These are phyloP conservation scores for Penicillium thymicola DNA, from an alignment of 2,329 filamentous ascomycete genomes.

Conservation along the genomic window DNA sequence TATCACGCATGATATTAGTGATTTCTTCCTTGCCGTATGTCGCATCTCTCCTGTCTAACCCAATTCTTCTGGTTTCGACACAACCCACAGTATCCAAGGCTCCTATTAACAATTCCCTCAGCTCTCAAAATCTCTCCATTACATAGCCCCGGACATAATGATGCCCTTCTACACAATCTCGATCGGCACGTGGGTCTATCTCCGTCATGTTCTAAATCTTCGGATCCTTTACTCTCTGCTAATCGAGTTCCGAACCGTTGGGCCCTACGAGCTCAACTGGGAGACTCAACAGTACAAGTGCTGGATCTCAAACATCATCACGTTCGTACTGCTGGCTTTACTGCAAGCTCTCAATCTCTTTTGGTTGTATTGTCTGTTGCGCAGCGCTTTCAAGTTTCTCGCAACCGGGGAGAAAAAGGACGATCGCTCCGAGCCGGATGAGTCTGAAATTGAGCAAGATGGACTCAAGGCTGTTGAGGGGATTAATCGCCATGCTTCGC, in stretches of 20 bases:
- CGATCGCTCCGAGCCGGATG: slow-evolving; percentile 45
- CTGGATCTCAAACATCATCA: slow-evolving; percentile 42
- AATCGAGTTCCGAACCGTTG: slow-evolving; percentile 42
- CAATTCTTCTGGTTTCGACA: background rate
- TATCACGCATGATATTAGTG: slow-evolving; percentile 85
- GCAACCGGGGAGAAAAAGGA: slow-evolving; percentile 34
- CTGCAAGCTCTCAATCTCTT: slow-evolving; percentile 43
- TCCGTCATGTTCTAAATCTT: slow-evolving; percentile 66
- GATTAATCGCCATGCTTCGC: background rate
- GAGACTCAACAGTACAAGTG: slow-evolving; percentile 45
- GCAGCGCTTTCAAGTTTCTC: slow-evolving; percentile 36
- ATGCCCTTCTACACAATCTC: slow-evolving; percentile 79
- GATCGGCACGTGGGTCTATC: slow-evolving; percentile 77
- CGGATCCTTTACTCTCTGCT: slow-evolving; percentile 39
- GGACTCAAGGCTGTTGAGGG: background rate
- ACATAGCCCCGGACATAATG: slow-evolving; percentile 71
- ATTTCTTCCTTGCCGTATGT: slow-evolving; percentile 83
- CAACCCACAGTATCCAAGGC: background rate
- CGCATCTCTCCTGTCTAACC: background rate
- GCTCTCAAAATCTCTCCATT: slow-evolving; percentile 87
- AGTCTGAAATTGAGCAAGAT: slow-evolving; percentile 54
- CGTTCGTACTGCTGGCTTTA: slow-evolving; percentile 36
- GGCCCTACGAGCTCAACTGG: slow-evolving; percentile 43
- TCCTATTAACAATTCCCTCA: slow-evolving; percentile 31
- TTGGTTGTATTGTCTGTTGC: slow-evolving; percentile 39